Evolutionary conservation across 176 grass and related monocot species (phyloP).

Genomic region (Aegilops sharonensis): DNA sequence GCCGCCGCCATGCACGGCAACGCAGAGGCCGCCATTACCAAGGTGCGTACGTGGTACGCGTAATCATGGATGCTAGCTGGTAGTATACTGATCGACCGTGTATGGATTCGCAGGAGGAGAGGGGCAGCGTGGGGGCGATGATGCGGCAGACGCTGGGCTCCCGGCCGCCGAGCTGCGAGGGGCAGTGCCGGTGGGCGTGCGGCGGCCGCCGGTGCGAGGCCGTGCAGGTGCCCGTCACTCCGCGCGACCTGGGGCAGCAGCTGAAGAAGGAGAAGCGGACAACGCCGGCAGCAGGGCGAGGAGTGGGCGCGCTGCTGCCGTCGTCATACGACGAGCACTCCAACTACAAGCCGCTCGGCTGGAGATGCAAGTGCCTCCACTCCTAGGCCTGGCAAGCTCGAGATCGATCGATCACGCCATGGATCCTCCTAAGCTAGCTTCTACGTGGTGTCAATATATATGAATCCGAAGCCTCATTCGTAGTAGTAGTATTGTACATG

Average conservation of each 20-base stretch:
- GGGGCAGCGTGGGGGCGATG: not conserved
- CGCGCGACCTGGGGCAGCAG: not conserved
- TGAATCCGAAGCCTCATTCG: too few relatives aligned
- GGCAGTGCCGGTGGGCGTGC: slow-evolving; percentile 38
- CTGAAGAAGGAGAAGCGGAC: not conserved
- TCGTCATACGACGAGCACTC: slow-evolving; percentile 41
- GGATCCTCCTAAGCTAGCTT: not conserved
- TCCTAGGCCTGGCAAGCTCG: not conserved
- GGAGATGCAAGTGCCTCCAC: slow-evolving; percentile 42
- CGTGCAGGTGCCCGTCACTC: slow-evolving; percentile 45
- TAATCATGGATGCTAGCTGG: not conserved
- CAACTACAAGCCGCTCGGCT: slow-evolving; percentile 56
- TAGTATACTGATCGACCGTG: not conserved
- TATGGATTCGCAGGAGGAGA: not conserved
- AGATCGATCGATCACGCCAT: too few relatives aligned
- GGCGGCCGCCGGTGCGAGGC: slow-evolving; percentile 41
- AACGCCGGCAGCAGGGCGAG: not conserved
- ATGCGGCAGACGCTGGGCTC: slow-evolving; percentile 17
- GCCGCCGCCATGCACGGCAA: too few relatives aligned
- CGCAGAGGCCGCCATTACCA: not conserved
- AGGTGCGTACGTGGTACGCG: not conserved
- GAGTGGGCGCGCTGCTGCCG: not conserved
- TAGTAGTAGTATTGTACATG: too few relatives aligned
- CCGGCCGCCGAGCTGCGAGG: slow-evolving; percentile 47
- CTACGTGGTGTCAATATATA: too few relatives aligned